Conservation (phyloP, 495 filamentous ascomycete genomes). For the Annulohypoxylon maeteangense region DNA sequence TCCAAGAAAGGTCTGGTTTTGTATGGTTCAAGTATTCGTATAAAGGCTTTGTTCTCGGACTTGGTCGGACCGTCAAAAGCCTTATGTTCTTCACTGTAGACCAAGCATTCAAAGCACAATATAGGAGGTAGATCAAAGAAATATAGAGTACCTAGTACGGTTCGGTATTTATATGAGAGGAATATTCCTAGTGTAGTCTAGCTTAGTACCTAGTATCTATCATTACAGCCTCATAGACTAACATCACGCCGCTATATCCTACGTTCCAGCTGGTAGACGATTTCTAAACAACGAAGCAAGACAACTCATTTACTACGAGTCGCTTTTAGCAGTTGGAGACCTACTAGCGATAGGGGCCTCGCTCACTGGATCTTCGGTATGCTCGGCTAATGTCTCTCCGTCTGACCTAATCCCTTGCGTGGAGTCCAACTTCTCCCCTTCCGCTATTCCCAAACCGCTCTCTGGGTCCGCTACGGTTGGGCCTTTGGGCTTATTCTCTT, state of each 20-base stretch:
- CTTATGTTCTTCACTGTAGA: too few relatives aligned
- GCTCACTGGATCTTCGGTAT: not conserved
- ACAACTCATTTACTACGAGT: not conserved
- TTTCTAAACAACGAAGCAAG: not conserved
- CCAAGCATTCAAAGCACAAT: conserved; percentile 20
- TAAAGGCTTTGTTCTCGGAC: not conserved
- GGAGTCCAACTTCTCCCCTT: not conserved
- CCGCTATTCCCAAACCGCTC: not conserved
- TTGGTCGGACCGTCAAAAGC: not conserved
- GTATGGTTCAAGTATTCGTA: not conserved
- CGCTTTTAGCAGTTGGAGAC: not conserved
- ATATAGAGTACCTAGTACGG: too few relatives aligned
- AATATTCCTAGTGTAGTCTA: not conserved
- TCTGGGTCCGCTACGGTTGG: conserved; percentile 30
- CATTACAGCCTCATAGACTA: too few relatives aligned
- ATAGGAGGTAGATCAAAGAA: too few relatives aligned
- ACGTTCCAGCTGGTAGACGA: not conserved
- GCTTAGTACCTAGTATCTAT: not conserved
- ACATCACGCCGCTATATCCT: not conserved
- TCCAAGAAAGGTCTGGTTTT: not conserved
- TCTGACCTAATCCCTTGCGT: conserved; percentile 20
- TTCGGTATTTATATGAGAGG: not conserved
- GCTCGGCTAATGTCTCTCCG: conserved; percentile 11
- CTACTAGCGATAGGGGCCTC: not conserved
- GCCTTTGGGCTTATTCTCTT: conserved; percentile 55